phyloP scores from a whole-genome alignment of 192 early-diverging fungal species.

The Funneliformis geosporum region DNA sequence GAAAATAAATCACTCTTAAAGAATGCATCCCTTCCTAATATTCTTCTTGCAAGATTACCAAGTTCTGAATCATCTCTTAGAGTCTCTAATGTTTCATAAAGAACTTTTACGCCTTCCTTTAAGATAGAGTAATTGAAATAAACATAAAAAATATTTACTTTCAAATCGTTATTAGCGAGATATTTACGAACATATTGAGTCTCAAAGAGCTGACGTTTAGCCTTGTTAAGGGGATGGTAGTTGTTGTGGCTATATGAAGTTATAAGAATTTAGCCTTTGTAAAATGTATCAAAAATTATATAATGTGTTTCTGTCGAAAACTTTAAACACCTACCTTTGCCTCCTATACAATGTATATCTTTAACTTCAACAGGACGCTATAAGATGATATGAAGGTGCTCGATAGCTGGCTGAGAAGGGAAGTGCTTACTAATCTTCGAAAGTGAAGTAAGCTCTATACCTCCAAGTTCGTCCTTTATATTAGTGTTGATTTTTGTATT shows the following conservation, averaged over 20 bases:
- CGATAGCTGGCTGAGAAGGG: too few species aligned
- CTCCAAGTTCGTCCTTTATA: too few species aligned
- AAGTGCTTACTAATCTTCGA: too few species aligned
- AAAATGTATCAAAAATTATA: too few species aligned
- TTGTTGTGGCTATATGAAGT: not conserved
- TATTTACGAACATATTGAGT: conserved; percentile 12
- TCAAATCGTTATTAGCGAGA: not conserved
- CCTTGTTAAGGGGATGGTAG: not conserved
- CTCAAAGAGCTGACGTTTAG: not conserved
- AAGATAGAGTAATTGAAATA: conserved; percentile 16
- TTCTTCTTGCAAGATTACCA: not conserved
- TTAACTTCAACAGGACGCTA: too few species aligned
- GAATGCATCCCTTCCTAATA: not conserved
- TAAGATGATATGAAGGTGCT: too few species aligned
- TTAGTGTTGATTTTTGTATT: too few species aligned
- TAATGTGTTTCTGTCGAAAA: too few species aligned
- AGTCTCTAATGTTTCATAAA: conserved; percentile 1
- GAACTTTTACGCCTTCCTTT: conserved; percentile 14
- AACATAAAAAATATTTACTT: conserved; percentile 5
- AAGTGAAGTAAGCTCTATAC: too few species aligned
- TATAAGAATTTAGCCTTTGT: not conserved
- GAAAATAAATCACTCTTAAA: conserved; percentile 19
- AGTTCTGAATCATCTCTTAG: conserved; percentile 12
- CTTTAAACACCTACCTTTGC: too few species aligned
- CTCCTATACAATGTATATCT: too few species aligned